Base-by-base conservation (phyloP, 371 early-diverging fungal genomes). In the Cokeromyces recurvatus region DNA sequence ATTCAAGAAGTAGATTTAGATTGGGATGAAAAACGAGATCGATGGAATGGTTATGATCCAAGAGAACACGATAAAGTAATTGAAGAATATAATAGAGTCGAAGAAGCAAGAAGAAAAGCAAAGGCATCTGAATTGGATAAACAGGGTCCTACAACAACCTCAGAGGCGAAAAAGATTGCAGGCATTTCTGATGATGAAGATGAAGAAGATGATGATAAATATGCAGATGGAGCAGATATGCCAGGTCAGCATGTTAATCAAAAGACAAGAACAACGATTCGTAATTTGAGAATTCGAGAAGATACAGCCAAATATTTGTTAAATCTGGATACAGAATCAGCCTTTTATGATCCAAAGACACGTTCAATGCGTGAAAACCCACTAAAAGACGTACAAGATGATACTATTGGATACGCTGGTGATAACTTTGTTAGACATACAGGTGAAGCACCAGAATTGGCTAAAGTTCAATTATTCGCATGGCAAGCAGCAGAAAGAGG, bases 351-450 rank as follows among this genome's bases (percentile, higher is more conserved):
- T 71, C 98, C 98, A 24, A 98, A 98, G 67, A 92, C 98, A 7
- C 85, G 98, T 35, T 93, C 97, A 3, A 97, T 97, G 98, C 87
- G 95, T 60, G 97, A 94, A 38, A 94, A 95, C 68, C 97, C 97
- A 15, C 66, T 83, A 40, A 75, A 78, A 43, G 87, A 84, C 20
- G 79, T 79, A 39, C 77, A 77, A 23, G 71, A 84, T 15, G 74
- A 71, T 23, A 75, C 73, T 32, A 65, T 65, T 9, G 76, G 76
- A 37, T 91, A 81, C 51, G 80, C 91, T 7, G 98, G 95, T 32
- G 98, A 98, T 62, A 94, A 96, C 58, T 93, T 94, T 74, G 81
- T 87, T 6, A 75, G 95, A 25, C 89, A 89, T 59, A 81, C 95
- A 24, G 94, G 93, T 31, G 94, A 87, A 40, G 79, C 85, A 27